These are phyloP conservation scores for Rhodomyrtus tomentosa DNA, from an alignment of 345 rosid genomes.

Conservation along the genomic window DNA sequence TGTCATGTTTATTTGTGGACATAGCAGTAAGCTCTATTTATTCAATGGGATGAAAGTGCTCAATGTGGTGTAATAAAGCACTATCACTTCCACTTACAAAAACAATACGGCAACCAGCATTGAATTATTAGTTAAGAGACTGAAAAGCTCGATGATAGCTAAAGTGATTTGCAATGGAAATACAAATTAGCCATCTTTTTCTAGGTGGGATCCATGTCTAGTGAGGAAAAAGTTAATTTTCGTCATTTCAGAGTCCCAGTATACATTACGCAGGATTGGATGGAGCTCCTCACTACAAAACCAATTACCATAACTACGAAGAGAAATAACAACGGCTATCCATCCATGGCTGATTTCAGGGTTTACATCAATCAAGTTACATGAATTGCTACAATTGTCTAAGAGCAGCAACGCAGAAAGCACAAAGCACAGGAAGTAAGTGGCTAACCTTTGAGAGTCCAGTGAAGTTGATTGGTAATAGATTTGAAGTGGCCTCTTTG, in stretches of 20 bases:
- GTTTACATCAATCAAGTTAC: background rate
- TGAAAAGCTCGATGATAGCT: background rate
- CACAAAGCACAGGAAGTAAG: background rate
- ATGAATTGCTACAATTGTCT: background rate
- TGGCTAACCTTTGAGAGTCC: constrained; percentile 41
- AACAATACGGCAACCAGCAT: background rate
- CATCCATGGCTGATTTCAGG: too few relatives aligned
- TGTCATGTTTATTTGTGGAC: background rate
- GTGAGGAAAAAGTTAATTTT: background rate
- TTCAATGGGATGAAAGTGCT: background rate
- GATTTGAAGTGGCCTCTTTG: constrained; percentile 45
- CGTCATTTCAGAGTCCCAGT: background rate
- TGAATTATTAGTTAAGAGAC: background rate
- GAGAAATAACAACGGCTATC: too few relatives aligned
- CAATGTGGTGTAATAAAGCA: background rate
- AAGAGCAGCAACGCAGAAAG: background rate
- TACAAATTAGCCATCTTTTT: background rate
- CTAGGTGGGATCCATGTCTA: background rate
- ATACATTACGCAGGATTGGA: background rate
- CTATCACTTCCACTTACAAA: background rate
- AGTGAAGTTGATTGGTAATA: constrained; percentile 49
- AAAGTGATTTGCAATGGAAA: background rate
- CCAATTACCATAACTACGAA: too few relatives aligned
- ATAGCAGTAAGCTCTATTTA: background rate
- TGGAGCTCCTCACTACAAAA: too few relatives aligned